phyloP scores from a whole-genome alignment of 2,329 filamentous ascomycete species.

The Xenosphaeropsis pyriputrescens region DNA sequence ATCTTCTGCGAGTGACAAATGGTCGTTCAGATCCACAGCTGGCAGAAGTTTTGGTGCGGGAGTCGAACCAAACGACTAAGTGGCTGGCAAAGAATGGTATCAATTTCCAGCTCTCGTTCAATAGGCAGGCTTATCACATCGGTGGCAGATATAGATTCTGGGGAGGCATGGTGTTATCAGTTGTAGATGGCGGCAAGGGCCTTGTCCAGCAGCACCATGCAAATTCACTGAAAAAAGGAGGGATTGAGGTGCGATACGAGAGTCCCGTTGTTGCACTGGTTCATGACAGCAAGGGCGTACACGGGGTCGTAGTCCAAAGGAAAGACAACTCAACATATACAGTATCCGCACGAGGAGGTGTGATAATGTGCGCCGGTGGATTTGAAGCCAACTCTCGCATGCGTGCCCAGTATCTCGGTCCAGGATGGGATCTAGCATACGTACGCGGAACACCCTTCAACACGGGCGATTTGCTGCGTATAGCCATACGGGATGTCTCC shows the following conservation, averaged over 20 bases:
- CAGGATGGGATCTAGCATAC: constrained; percentile 45
- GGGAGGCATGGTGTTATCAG: too few relatives aligned
- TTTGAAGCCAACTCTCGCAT: constrained; percentile 47
- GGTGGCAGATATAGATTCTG: too few relatives aligned
- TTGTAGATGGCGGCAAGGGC: too few relatives aligned
- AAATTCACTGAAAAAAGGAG: too few relatives aligned
- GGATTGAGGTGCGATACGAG: too few relatives aligned
- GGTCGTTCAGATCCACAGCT: constrained; percentile 36
- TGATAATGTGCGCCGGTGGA: constrained; percentile 31
- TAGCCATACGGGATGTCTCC: constrained; percentile 32
- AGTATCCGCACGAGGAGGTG: constrained; percentile 2
- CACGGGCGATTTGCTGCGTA: constrained; percentile 39
- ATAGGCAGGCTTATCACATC: too few relatives aligned
- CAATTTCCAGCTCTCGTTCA: too few relatives aligned
- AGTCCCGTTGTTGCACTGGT: too few relatives aligned
- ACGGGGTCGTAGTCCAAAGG: constrained; percentile 25
- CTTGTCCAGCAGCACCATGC: too few relatives aligned
- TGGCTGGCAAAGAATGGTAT: constrained; percentile 29
- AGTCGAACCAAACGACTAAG: constrained; percentile 33
- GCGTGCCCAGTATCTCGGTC: constrained; percentile 36
- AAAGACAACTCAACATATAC: background rate
- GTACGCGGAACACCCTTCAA: constrained; percentile 53
- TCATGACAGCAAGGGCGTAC: constrained; percentile 34
- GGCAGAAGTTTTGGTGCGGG: constrained; percentile 30
- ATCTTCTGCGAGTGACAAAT: constrained; percentile 39